Base-by-base conservation (phyloP, 257 asterid genomes). In the Paulownia fortunei region DNA sequence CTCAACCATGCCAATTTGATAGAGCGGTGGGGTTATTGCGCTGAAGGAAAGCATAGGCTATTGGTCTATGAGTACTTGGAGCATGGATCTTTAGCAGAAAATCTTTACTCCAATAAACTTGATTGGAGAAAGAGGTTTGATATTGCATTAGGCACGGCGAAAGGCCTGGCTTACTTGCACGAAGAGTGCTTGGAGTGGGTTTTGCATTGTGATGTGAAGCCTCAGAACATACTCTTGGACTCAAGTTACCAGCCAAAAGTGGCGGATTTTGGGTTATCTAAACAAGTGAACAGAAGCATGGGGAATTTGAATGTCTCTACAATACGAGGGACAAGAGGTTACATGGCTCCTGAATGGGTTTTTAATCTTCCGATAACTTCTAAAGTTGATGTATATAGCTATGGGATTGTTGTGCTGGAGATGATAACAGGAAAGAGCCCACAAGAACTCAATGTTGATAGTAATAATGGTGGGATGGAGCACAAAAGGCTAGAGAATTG, bases 341-440 rank as follows among this genome's bases (percentile, higher is more conserved):
- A 87, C 77, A 84, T 86, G 88, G 90, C 90, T n/a, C 88, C 88
- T 3, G 88, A 86, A 77, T 86, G 90, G 90, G 71, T 82, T 26
- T 66, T 73, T 6, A 79, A 80, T 39, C 85, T 80, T 11, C 87
- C 87, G 0, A 82, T 84, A 1, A 84, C 90, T 5, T 82, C 88
- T 0, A 87, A 87, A 72, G 90, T 87, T 0, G 88, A 87, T 41
- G 87, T 87, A 13, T 84, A 87, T 23, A 84, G 88, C 63, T 87
- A 77, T 10, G 90, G 90, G 2, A 69, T 86, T 11, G 88, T 86
- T 0, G 70, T 86, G 61, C 13, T 86, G 76, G 88, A 86, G 44
- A 79, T 85, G 80, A 41, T 84, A 18, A 82, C 83, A 0, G 86
- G 90, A 6, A 72, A 54, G 51, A 79, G 73, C 67, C 82, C 86